Base-by-base conservation (phyloP, 331 rosid species). In the Malus hybrid region DNA sequence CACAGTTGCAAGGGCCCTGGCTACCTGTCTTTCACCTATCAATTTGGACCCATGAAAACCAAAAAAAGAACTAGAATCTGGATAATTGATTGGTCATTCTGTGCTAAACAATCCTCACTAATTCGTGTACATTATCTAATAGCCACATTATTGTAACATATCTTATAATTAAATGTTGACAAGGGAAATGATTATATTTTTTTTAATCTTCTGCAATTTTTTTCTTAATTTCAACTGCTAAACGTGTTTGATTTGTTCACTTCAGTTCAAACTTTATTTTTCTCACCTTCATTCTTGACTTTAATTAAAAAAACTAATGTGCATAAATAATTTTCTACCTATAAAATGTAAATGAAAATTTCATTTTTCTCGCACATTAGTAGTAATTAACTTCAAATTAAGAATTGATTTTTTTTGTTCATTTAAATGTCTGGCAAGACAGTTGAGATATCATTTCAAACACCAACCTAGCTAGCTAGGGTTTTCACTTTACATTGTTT, bases 401-500 rank as follows among this genome's bases (percentile, higher is more conserved):
- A 55, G 24, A 55, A 4, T 10, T 55, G 61, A 55, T 22, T 59
- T 11, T 20, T 59, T 59, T 11, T 6, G 27, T 22, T 59, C 27
- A 11, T 22, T 54, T 54, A 54, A 54, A 59, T 9, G 67, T 14
- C 39, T 22, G 31, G 24, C 22, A 64, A 5, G 69, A 64, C 48
- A 63, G 90, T 87, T 88, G 89, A 82, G 86, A 85, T 73, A 88
- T 89, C 84, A 86, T 80, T 80, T 70, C 33, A 48, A 77, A 83
- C 74, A 73, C 75, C 76, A 80, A 68, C 20, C 31, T 5, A 18
- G 28, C 42, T 29, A 18, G 36, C 59, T 13, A 65, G 74, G 74
- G 20, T 68, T 74, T 79, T 55, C 65, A 44, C 62, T 42, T 59
- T 71, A 65, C 75, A 73, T 31, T 7, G 2, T 20, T 60, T 55